A percentile compares a stretch with the other conserved stretches of the same genome.
These are phyloP conservation scores for Cavenderia fasciculata DNA, from an alignment of 78 protist species.

Conservation along the genomic window DNA sequence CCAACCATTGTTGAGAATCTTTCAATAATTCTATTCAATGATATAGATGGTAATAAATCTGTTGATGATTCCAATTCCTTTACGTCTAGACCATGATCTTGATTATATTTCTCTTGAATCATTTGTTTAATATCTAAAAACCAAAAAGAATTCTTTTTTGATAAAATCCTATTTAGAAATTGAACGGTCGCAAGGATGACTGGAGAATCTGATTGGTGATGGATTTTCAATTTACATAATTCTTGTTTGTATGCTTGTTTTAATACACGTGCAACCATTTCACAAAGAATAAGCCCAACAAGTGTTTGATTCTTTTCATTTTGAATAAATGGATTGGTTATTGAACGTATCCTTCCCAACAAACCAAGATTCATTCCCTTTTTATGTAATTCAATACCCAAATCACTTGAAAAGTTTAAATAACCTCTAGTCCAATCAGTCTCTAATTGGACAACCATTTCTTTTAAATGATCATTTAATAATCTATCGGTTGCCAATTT, in stretches of 20 bases:
- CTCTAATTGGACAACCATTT: neutral
- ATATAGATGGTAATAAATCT: neutral
- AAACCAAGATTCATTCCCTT: conserved; percentile 51
- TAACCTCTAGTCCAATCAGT: neutral
- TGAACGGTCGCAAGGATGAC: conserved; percentile 3
- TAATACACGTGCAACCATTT: conserved; percentile 49
- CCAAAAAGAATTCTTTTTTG: conserved; percentile 23
- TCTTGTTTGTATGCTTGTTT: conserved; percentile 31
- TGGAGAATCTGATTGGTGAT: neutral
- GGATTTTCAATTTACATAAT: neutral
- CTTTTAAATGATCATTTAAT: conserved; percentile 8
- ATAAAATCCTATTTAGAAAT: conserved; percentile 17
- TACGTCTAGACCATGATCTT: neutral
- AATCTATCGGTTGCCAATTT: neutral
- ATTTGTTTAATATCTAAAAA: neutral
- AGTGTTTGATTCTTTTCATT: neutral
- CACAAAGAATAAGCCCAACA: conserved; percentile 12
- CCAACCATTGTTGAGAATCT: neutral
- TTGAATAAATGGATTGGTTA: too few relatives aligned
- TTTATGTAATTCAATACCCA: conserved; percentile 23
- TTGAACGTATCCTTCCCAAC: conserved; percentile 24
- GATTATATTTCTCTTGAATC: conserved; percentile 12
- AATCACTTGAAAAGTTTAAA: neutral
- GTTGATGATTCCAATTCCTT: conserved; percentile 3
- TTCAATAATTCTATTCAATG: conserved; percentile 8